Base-by-base conservation (phyloP, 495 filamentous ascomycete genomes). In the Neurospora africana region DNA sequence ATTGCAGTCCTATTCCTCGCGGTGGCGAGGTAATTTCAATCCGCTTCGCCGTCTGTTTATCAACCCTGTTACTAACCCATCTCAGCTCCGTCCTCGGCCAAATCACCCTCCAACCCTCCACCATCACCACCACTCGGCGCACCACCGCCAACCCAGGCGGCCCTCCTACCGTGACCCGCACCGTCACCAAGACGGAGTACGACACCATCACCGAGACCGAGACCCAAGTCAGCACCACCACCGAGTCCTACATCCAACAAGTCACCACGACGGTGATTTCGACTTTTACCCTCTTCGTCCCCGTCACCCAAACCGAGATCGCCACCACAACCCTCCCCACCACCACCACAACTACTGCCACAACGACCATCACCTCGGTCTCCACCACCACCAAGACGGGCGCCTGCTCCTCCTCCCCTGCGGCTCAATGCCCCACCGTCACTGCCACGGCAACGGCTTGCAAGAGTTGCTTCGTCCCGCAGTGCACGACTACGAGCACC, bases 381-480 rank as follows among this genome's bases (percentile, higher is more conserved):
- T 36, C 58, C 10, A 72, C 17, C 39, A 23, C 58, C 4, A 77
- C 74, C 36, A 68, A 73, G 27, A 65, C 53, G 0, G 53, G 13
- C 0, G 15, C 2, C 1, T 65, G 53, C 53, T 33, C 74, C 6
- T 76, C 73, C 68, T 35, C 41, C 1, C n/a, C 37, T 3, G 44
- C 69, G 0, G 71, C 72, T 1, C 47, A 67, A 21, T 78, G 76
- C 73, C 76, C 76, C 2, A 78, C 77, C 35, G 69, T 78, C 71
- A 78, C 77, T 1, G 41, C 68, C 13, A 80, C 78, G 0, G 75
- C 74, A 1, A 80, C 77, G 2, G 78, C 78, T 3, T 80, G 77
- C 76, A 33, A 43, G 11, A 68, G 70, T 21, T 80, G 77, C 76
- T 68, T 79, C 19, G 72, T 79, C 21, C 78, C 78, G 19, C 72